These are phyloP conservation scores for Blastocrithidia nonstop DNA, from an alignment of 208 protist genomes.

Conservation along the genomic window DNA sequence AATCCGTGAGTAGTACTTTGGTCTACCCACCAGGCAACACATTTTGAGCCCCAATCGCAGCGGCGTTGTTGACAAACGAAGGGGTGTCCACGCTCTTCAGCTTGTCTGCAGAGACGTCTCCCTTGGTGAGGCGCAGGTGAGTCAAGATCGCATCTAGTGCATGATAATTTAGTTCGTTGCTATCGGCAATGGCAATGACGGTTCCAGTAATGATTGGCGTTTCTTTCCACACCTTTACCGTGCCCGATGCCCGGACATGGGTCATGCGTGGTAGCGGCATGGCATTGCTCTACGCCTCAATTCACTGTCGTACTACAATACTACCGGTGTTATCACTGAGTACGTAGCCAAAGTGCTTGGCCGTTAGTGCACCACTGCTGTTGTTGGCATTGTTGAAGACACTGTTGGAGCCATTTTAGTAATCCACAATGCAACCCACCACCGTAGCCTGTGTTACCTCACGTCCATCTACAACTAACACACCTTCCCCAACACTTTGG, in stretches of 20 bases:
- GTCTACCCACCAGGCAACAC: conserved; percentile 45
- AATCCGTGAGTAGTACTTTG: conserved; percentile 61
- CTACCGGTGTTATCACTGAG: conserved; percentile 79
- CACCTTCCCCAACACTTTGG: conserved; percentile 71
- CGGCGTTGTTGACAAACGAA: conserved; percentile 43
- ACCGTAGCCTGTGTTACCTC: conserved; percentile 79
- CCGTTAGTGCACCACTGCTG: conserved; percentile 47
- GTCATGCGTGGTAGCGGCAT: conserved; percentile 60
- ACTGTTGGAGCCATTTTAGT: conserved; percentile 44
- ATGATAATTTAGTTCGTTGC: conserved; percentile 85
- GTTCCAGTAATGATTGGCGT: conserved; percentile 66
- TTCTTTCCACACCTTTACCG: conserved; percentile 81
- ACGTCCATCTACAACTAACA: conserved; percentile 76
- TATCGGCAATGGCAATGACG: conserved; percentile 65
- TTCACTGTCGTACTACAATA: conserved; percentile 72
- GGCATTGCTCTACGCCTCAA: conserved; percentile 35
- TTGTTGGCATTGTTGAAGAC: no score
- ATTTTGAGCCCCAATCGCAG: conserved; percentile 40
- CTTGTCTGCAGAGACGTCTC: no score
- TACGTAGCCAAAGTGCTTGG: conserved; percentile 75
- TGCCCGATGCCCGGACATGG: conserved; percentile 69
- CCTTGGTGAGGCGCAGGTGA: conserved; percentile 67
- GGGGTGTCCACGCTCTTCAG: no score
- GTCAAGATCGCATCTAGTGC: conserved; percentile 76
- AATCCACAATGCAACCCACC: conserved; percentile 66